Base-by-base conservation (phyloP, 257 asterid species). In the Cinchona pubescens region DNA sequence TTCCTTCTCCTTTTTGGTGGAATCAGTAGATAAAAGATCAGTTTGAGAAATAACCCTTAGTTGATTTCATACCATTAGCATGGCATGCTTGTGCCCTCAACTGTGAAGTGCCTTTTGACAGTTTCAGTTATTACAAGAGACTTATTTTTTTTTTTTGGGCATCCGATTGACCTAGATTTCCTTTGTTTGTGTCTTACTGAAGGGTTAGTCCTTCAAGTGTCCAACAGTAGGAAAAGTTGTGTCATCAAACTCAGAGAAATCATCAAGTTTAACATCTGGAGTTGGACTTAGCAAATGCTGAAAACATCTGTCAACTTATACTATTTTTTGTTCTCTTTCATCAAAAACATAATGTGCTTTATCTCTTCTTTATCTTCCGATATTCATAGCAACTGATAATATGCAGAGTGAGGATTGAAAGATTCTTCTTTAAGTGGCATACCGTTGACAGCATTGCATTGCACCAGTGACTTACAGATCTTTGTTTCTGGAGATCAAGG, bases 401-500 rank as follows among this genome's bases (percentile, higher is more conserved):
- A 12, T 87, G 90, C 97, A 94, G 99, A 86, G 86, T 76, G 97
- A 92, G 51, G 85, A n/a, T n/a, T n/a, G n/a, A n/a, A 69, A 84
- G 95, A 88, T 85, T 69, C 83, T 42, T 87, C 97, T 55, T 60
- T 84, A 71, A 94, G 97, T 61, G 96, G 95, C 72, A 77, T 90
- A 74, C 91, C 93, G 0, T 29, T 92, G 90, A 88, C 92, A 42
- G 92, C 96, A 51, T 76, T 94, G 87, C 85, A 82, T 79, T 90
- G 85, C 71, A 69, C 81, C 61, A 78, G 76, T 59, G 91, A 94
- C 45, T 83, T 87, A 2, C 89, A 78, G 72, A 30, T 78, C 71
- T 93, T 94, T 68, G 81, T 94, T 55, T 85, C 97, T 18, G 98
- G 98, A 75, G 99, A 94, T 85, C 90, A 90, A 85, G 90, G 86